Conservation (phyloP, 148 eudicot genomes). For the Silene conica region DNA sequence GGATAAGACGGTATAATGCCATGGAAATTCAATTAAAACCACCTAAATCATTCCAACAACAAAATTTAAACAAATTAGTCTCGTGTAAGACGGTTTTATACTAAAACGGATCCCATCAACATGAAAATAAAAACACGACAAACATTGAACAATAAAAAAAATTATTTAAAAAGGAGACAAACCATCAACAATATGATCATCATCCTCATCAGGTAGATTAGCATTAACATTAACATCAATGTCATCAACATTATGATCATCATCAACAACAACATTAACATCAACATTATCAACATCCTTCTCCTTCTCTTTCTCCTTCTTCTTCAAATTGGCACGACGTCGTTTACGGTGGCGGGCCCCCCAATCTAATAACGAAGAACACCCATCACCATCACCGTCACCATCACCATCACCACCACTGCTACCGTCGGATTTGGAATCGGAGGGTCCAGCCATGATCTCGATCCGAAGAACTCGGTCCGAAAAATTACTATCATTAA, state of each 20-base stretch:
- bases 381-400: slow-evolving; percentile 30
- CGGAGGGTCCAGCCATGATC: slow-evolving; percentile 59
- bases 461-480: slow-evolving; percentile 79
- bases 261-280: background rate
- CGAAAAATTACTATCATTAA: slow-evolving; percentile 82
- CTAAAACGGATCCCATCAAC: no score
- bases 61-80: background rate
- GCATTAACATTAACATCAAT: background rate
- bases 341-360: slow-evolving; percentile 74
- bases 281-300: slow-evolving; percentile 2
- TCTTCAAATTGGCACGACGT: slow-evolving; percentile 56
- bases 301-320: slow-evolving; percentile 40
- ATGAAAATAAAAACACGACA: no score
- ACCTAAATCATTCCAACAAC: background rate
- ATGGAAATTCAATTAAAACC: background rate
- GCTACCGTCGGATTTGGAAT: slow-evolving; percentile 34
- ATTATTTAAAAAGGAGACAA: background rate
- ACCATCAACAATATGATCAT: slow-evolving; percentile 25
- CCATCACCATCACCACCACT: slow-evolving; percentile 29
- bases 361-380: slow-evolving; percentile 66
- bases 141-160: background rate
- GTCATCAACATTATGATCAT: background rate
- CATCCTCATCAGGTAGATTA: slow-evolving; percentile 7
- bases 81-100: no score
- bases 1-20: background rate